phyloP scores from a whole-genome alignment of 2,329 filamentous ascomycete species.

The Leptographium lundbergii region DNA sequence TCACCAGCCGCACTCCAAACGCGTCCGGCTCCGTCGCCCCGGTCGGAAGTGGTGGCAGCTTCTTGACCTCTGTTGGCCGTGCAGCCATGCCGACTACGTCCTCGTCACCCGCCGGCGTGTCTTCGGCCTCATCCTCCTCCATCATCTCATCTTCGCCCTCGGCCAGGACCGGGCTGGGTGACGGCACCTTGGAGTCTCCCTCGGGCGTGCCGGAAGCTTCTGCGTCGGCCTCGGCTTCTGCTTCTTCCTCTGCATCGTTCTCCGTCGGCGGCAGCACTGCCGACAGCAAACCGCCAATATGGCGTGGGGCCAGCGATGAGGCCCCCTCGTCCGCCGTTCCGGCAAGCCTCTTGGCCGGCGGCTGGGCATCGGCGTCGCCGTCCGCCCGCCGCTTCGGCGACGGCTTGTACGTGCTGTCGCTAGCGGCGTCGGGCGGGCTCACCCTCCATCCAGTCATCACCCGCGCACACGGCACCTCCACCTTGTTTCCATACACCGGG shows the following conservation, averaged over 20 bases:
- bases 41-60: slow-evolving; percentile 20
- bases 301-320: slow-evolving; percentile 20
- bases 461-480: slow-evolving; percentile 21
- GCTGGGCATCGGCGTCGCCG: slow-evolving; percentile 35
- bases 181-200: slow-evolving; percentile 10
- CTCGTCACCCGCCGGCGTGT: slow-evolving; percentile 6
- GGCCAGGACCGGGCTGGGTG: slow-evolving; percentile 6
- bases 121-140: slow-evolving; percentile 7
- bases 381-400: slow-evolving; percentile 37
- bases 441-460: slow-evolving; percentile 10
- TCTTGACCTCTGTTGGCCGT: slow-evolving; percentile 15
- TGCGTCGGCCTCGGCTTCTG: slow-evolving; percentile 13
- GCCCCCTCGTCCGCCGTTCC: slow-evolving; percentile 17
- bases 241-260: slow-evolving; percentile 11
- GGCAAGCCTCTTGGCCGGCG: slow-evolving; percentile 33
- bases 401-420: slow-evolving; percentile 1
- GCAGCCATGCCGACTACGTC: slow-evolving; percentile 13
- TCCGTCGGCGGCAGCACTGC: slow-evolving; percentile 16
- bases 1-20: slow-evolving; percentile 36
- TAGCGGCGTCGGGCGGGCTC: background rate
- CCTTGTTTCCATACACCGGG: slow-evolving; percentile 14
- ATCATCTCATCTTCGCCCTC: slow-evolving; percentile 6
- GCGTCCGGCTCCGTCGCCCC: slow-evolving; percentile 35
- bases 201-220: slow-evolving; percentile 3
- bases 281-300: slow-evolving; percentile 26